Conservation (phyloP, 1,139 yeast species). For the Blastobotrys malaysiensis region DNA sequence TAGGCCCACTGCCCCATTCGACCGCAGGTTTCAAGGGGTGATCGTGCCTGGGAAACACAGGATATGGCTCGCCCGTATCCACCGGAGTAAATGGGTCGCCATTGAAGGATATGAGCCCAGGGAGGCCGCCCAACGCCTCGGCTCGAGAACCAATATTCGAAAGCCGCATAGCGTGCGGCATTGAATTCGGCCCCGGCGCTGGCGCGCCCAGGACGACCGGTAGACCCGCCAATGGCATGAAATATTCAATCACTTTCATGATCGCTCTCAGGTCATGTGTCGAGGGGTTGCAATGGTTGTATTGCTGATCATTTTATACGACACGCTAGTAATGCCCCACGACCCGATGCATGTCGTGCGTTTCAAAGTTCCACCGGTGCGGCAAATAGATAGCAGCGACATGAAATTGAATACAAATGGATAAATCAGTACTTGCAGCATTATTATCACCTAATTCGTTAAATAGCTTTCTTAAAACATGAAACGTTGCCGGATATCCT, state of each 20-base stretch:
- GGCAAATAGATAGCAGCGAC: too few relatives aligned
- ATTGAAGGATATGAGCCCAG: not conserved
- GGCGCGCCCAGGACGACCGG: not conserved
- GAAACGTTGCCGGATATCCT: not conserved
- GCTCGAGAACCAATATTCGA: not conserved
- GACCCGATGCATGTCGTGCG: not conserved
- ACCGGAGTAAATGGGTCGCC: slow-evolving; percentile 7
- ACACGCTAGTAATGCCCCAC: not conserved
- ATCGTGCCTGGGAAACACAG: slow-evolving; percentile 44
- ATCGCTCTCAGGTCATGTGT: not conserved
- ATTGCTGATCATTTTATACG: not conserved
- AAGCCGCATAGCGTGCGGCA: not conserved
- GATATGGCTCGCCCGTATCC: slow-evolving; percentile 1
- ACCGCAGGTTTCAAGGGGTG: slow-evolving; percentile 44
- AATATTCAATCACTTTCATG: not conserved
- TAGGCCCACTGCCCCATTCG: not conserved
- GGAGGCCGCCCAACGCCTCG: not conserved
- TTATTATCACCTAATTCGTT: not conserved
- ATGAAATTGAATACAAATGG: too few relatives aligned
- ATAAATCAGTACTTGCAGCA: too few relatives aligned
- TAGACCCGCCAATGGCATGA: not conserved
- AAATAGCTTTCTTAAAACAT: not conserved
- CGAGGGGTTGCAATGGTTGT: not conserved
- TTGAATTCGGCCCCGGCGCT: not conserved
- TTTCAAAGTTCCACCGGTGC: not conserved